Base-by-base conservation (phyloP, 1,284 basidiomycete genomes). In the Anthracocystis panici-leucophaei region DNA sequence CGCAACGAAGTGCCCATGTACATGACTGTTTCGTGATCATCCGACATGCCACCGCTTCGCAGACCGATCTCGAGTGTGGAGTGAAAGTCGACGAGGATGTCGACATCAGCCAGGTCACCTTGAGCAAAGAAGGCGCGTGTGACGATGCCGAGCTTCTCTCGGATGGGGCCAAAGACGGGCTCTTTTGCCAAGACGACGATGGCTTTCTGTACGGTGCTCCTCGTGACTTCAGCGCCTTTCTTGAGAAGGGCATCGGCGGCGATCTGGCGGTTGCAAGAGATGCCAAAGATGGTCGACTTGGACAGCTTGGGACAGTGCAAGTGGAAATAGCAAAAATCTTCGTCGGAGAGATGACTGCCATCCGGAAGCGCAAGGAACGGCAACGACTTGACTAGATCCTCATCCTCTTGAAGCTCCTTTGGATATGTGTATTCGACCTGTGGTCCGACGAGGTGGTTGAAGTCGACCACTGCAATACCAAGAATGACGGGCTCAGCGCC, bases 331-430 rank as follows among this genome's bases (percentile, higher is more conserved):
- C 92, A 95, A 84, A 97, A 99, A 84, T 99, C 96, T 87, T 99
- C 96, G 31, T 91, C 88, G 72, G 92, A 93, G 75, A 98, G 86
- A 86, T 99, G 96, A 14, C 95, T 95, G 29, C 96, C 96, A 81
- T 99, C 97, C 0, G 96, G 96, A 21, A 99, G 89, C 0, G 96
- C 97, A n/a, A 99, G 89, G 87, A 99, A 99, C 0, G 96, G 96
- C 20, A 99, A 87, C 93, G 77, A 69, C 18, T 57, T 65, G 45
- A 77, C 53, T 23, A 85, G 68, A 29, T 84, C 83, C 40, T 79
- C 71, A 35, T 84, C 82, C 12, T 82, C 52, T 25, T 76, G 61
- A 25, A 84, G 72, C 25, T 75, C 65, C 16, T 53, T 55, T 3
- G 83, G 83, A 61, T 80, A 73, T 2, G 82, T 66, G 35, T 79